Evolutionary conservation across 1,284 basidiomycete genomes (phyloP), one percentile per base, ranked within the genome.

Genomic region (Clitocybe nebularis): DNA sequence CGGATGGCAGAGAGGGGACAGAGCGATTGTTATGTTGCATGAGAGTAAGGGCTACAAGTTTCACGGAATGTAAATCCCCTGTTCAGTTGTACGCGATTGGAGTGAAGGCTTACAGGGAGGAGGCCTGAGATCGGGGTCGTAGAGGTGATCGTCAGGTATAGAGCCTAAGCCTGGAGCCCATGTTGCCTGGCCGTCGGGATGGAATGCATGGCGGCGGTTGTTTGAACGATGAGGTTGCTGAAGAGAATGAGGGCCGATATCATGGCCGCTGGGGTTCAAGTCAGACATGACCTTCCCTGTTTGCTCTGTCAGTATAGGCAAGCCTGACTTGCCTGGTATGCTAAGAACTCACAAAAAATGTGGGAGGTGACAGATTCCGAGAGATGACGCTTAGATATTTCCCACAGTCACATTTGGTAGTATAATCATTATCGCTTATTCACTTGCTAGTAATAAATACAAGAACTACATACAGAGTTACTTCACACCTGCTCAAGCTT

Each of bases 1-100:
- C 64, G 20, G 62, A 60, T 22, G 69, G 60, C 34, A 74, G 56
- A 20, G 67, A 56, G 10, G 64, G 57, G 6, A 68, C 70, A 13
- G 70, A 72, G 43, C 62, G 66, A 54, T 74, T 73, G 26, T 52
- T 52, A 44, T 67, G 58, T 42, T 61, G 62, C 57, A 61, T 62
- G 22, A 59, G 30, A 23, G 51, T 45, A 21, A 54, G 52, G 28
- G 44, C 45, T 52, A 23, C 17, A 37, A 28, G 22, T n/a, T n/a
- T n/a, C n/a, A n/a, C n/a, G n/a, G n/a, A n/a, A n/a, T n/a, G n/a
- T n/a, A n/a, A n/a, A n/a, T n/a, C n/a, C n/a, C n/a, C n/a, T n/a
- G n/a, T n/a, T n/a, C n/a, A n/a, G n/a, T n/a, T n/a, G n/a, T n/a
- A 36, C 3, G 17, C 24, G 11, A 36, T 17, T 29, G 23, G 43